phyloP scores from a whole-genome alignment of 2,329 filamentous ascomycete species.

The Chrysosporium queenslandicum region DNA sequence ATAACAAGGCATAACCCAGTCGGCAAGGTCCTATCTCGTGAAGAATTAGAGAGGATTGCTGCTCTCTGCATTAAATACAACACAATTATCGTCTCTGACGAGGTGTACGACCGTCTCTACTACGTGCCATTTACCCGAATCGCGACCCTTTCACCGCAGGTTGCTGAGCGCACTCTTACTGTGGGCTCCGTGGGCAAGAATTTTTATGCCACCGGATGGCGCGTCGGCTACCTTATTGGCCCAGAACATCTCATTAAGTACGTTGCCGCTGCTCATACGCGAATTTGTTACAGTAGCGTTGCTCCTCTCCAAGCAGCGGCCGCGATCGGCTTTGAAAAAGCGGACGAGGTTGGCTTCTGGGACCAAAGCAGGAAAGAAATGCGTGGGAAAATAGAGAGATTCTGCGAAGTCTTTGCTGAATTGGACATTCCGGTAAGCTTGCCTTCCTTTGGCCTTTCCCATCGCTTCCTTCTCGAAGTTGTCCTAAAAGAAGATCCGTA shows the following conservation, averaged over 20 bases:
- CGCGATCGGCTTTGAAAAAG: slow-evolving; percentile 87
- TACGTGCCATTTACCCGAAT: slow-evolving; percentile 93
- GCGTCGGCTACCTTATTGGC: slow-evolving; percentile 90
- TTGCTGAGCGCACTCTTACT: slow-evolving; percentile 78
- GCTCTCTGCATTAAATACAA: slow-evolving; percentile 85
- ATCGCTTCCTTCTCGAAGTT: background rate
- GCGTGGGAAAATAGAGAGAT: slow-evolving; percentile 76
- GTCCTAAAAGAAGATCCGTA: background rate
- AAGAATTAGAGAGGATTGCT: slow-evolving; percentile 75
- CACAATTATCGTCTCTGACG: slow-evolving; percentile 84
- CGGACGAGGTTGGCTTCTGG: slow-evolving; percentile 80
- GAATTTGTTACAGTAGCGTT: slow-evolving; percentile 91
- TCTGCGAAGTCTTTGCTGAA: slow-evolving; percentile 73
- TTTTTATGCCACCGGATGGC: slow-evolving; percentile 96
- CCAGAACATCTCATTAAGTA: slow-evolving; percentile 81
- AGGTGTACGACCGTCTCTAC: slow-evolving; percentile 90
- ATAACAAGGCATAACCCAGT: slow-evolving; percentile 68
- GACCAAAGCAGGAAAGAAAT: slow-evolving; percentile 71
- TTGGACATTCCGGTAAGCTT: slow-evolving; percentile 51
- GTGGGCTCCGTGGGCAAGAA: slow-evolving; percentile 96
- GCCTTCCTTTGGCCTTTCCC: background rate
- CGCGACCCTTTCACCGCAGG: slow-evolving; percentile 79
- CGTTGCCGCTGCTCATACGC: slow-evolving; percentile 82
- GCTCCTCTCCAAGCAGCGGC: slow-evolving; percentile 90
- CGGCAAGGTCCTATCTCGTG: slow-evolving; percentile 82